Evolutionary conservation across 208 protist species (phyloP), one percentile per base, ranked within the genome.

Genomic region (Plasmodiophora brassicae): DNA sequence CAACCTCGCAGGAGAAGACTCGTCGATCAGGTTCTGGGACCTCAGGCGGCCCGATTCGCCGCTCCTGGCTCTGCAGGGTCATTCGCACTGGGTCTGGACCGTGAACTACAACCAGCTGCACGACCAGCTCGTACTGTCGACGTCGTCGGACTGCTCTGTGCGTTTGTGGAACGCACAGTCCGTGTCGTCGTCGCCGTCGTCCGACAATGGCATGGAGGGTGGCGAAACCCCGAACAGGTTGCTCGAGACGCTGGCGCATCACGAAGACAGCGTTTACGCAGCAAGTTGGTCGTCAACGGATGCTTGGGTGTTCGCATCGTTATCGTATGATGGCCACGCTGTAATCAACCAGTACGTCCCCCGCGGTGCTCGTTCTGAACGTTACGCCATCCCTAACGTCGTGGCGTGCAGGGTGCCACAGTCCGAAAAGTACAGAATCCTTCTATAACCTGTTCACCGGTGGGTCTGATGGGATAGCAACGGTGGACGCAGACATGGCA

Each of bases 91-190:
- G 65, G n/a, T 78, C n/a, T 5, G n/a, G 65, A 38, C 5, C 5
- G 65, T 78, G 10, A 38, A 5, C 10, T 78, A 78, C 41, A 78
- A 78, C n/a, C 65, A 78, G 65, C 65, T 44, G 10, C 65, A 78
- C 41, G 65, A 78, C 41, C 65, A 78, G 65, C n/a, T 78, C 14
- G 14, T 78, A 5, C 41, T 78, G 41, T 36, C 65, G 5, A 38
- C 14, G 41, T 78, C 65, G 41, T 78, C 65, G 20, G 65, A 78
- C 41, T 78, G 65, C 65, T 44, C 65, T 38, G 65, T 32, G 5
- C n/a, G n/a, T 32, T 38, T 78, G 10, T 78, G 65, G 65, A 78
- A 32, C 41, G 65, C 65, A 78, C n/a, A 78, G 5, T 78, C 65
- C 5, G 65, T 78, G 10, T 5, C 65, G 5, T 78, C 65, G 10